A percentile compares a stretch with the other conserved stretches of the same genome.
Evolutionary conservation across 371 early-diverging fungal genomes (phyloP).

Genomic region (Mucor piriformis): DNA sequence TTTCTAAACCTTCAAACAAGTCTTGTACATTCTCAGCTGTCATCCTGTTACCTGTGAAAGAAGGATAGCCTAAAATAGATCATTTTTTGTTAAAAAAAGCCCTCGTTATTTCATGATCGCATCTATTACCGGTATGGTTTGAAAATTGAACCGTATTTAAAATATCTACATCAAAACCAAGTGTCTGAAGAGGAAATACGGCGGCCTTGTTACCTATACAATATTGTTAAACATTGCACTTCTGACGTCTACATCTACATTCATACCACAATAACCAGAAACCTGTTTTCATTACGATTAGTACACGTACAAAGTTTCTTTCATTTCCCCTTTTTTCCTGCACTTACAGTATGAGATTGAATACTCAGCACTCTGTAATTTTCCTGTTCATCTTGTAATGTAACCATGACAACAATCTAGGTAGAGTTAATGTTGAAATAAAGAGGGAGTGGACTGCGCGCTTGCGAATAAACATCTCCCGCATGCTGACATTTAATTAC

Average conservation of each 20-base stretch:
- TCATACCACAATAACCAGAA: no score
- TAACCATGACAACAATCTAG: not conserved
- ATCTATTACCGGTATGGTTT: no score
- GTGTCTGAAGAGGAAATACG: slow-evolving; percentile 87
- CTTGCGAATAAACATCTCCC: no score
- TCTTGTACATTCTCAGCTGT: slow-evolving; percentile 66
- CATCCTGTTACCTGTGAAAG: slow-evolving; percentile 70
- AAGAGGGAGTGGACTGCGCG: no score
- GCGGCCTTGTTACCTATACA: slow-evolving; percentile 81
- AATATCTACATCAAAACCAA: slow-evolving; percentile 92
- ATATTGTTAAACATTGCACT: not conserved
- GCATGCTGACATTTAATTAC: no score
- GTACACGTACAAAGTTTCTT: no score
- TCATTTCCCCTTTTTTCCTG: no score
- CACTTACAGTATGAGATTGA: slow-evolving; percentile 93
- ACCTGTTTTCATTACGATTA: no score
- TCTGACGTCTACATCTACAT: not conserved
- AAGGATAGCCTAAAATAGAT: slow-evolving; percentile 78
- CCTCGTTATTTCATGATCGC: no score
- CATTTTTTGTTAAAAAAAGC: no score
- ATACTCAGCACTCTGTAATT: slow-evolving; percentile 77
- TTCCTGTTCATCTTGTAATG: slow-evolving; percentile 6
- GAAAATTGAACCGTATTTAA: no score
- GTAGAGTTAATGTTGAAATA: no score
- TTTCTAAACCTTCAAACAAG: slow-evolving; percentile 74